Conservation (phyloP, 2,329 filamentous ascomycete species). For the Alternaria tenuissima region DNA sequence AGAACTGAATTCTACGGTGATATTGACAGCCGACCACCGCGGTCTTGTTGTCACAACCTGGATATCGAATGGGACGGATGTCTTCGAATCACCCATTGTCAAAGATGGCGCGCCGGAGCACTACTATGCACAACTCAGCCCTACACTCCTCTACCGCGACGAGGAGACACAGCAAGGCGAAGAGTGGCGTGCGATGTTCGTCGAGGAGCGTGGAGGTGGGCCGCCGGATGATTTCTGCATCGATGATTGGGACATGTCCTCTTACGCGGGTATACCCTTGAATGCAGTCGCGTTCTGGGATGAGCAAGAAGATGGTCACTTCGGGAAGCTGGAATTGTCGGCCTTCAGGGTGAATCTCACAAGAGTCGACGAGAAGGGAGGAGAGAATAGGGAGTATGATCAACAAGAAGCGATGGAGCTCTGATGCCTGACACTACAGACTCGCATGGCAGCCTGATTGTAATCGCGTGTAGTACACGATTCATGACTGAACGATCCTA, state of each 20-base stretch:
- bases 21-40: conserved; percentile 35
- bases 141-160: conserved; percentile 40
- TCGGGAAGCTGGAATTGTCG: conserved; percentile 42
- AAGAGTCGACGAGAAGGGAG: conserved; percentile 3
- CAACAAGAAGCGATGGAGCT: conserved; percentile 19
- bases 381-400: neutral
- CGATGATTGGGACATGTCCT: conserved; percentile 39
- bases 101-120: conserved; percentile 1
- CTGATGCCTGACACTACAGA: neutral
- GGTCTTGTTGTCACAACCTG: conserved; percentile 39
- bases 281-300: conserved; percentile 52
- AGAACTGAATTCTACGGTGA: conserved; percentile 38
- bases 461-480: neutral
- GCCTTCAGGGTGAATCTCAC: conserved; percentile 44
- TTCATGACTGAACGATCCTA: neutral
- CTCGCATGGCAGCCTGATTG: neutral
- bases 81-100: conserved; percentile 21
- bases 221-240: conserved; percentile 48
- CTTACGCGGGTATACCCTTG: conserved; percentile 45
- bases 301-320: conserved; percentile 17
- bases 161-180: conserved; percentile 43
- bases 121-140: conserved; percentile 35
- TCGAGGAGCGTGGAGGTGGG: conserved; percentile 20
- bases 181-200: conserved; percentile 43
- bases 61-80: conserved; percentile 43